These are phyloP conservation scores for Yamadazyma siamensis DNA, from an alignment of 1,139 yeast species.

Conservation along the genomic window DNA sequence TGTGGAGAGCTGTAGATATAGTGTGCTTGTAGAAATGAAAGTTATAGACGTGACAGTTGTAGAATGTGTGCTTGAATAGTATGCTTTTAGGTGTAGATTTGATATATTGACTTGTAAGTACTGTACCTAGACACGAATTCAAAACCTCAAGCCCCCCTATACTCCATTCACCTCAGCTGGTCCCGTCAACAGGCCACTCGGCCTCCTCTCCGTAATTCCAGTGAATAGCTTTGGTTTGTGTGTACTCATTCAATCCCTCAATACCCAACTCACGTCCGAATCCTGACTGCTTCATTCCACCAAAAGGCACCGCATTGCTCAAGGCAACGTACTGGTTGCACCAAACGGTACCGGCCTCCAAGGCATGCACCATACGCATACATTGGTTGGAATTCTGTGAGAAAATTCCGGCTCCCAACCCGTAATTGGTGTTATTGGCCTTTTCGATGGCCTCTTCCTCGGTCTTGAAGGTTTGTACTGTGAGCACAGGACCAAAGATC, in stretches of 20 bases:
- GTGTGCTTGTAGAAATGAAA: too few species aligned
- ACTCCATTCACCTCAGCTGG: slow-evolving; percentile 1
- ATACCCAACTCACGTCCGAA: slow-evolving; percentile 86
- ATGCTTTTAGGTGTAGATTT: too few species aligned
- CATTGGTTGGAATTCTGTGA: slow-evolving; percentile 53
- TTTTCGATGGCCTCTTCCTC: slow-evolving; percentile 51
- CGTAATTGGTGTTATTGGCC: slow-evolving; percentile 53
- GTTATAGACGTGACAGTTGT: too few species aligned
- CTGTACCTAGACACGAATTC: too few species aligned
- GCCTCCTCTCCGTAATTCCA: slow-evolving; percentile 49
- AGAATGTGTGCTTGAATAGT: too few species aligned
- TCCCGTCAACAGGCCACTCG: slow-evolving; percentile 15
- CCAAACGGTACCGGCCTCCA: slow-evolving; percentile 56
- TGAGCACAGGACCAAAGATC: slow-evolving; percentile 60
- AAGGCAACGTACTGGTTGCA: slow-evolving; percentile 72
- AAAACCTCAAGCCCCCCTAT: too few species aligned
- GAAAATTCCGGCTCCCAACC: slow-evolving; percentile 76
- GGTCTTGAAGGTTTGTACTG: slow-evolving; percentile 47
- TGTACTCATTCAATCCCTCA: slow-evolving; percentile 71
- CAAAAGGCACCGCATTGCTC: slow-evolving; percentile 75
- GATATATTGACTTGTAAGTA: too few species aligned
- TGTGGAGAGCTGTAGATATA: too few species aligned
- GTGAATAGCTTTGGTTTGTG: slow-evolving; percentile 77
- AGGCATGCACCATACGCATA: slow-evolving; percentile 40
- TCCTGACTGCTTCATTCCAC: slow-evolving; percentile 75